These are phyloP conservation scores for Saccharomycopsis olivae DNA, from an alignment of 805 yeast species.

Conservation along the genomic window DNA sequence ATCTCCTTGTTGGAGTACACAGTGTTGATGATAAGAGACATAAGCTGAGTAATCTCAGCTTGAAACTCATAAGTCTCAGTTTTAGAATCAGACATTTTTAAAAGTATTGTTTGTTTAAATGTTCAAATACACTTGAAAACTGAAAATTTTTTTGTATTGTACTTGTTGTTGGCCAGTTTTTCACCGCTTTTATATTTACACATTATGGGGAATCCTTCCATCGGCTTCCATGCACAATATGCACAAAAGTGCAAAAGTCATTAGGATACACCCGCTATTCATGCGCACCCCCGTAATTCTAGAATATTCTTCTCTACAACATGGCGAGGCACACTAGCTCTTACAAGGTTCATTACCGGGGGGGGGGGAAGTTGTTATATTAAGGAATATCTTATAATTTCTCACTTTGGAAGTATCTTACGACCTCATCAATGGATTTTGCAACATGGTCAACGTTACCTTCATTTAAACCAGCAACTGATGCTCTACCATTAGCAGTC, in stretches of 20 bases:
- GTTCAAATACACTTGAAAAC: too few relatives aligned
- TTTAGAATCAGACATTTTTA: conserved; percentile 36
- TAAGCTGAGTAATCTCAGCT: conserved; percentile 99
- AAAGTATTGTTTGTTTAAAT: background rate
- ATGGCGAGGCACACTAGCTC: too few relatives aligned
- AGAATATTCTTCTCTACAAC: too few relatives aligned
- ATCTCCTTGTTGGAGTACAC: conserved; percentile 99
- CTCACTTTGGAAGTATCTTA: conserved; percentile 8
- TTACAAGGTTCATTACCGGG: too few relatives aligned
- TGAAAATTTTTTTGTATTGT: too few relatives aligned
- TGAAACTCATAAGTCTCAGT: conserved; percentile 91
- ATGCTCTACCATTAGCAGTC: conserved; percentile 84
- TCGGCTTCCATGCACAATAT: too few relatives aligned
- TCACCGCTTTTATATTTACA: background rate
- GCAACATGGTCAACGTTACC: conserved; percentile 70
- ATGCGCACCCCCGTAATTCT: background rate
- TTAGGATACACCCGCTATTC: too few relatives aligned
- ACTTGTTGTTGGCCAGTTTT: background rate
- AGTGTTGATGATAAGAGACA: conserved; percentile 99
- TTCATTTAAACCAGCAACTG: conserved; percentile 81
- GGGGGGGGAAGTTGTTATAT: too few relatives aligned
- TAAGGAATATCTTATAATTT: too few relatives aligned
- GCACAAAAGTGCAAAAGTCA: too few relatives aligned
- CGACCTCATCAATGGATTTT: conserved; percentile 43
- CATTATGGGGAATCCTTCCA: too few relatives aligned